phyloP scores from a whole-genome alignment of 306 rosid species.

The Sicyos edulis region DNA sequence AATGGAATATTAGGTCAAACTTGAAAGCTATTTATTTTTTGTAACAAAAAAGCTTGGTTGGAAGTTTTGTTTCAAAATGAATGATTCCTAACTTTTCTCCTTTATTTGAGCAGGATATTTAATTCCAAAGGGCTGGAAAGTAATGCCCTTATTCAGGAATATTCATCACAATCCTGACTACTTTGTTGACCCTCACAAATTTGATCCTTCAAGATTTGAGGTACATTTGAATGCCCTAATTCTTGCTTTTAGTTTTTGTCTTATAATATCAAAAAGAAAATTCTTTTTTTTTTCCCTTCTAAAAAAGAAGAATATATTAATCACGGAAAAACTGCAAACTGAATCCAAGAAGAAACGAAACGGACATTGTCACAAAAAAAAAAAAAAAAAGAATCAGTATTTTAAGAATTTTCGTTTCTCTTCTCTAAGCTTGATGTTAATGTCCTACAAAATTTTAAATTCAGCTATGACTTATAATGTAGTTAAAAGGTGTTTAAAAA shows the following conservation, averaged over 20 bases:
- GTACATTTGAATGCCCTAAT: constrained; percentile 31
- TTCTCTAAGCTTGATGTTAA: not conserved
- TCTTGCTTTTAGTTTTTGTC: not conserved
- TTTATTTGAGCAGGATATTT: constrained; percentile 49
- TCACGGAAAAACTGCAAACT: too few species aligned
- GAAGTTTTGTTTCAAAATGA: not conserved
- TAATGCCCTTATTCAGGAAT: constrained; percentile 88
- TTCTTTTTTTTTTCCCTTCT: not conserved
- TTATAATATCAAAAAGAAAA: not conserved
- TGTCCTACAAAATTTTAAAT: not conserved
- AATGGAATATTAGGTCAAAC: not conserved
- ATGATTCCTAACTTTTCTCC: not conserved
- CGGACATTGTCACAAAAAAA: too few species aligned
- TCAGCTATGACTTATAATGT: not conserved
- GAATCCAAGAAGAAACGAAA: too few species aligned
- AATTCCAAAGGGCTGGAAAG: constrained; percentile 96
- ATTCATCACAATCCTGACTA: constrained; percentile 80
- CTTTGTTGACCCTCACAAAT: constrained; percentile 65
- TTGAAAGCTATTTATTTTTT: not conserved
- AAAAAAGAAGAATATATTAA: too few species aligned
- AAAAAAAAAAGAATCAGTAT: too few species aligned
- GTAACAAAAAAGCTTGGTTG: not conserved
- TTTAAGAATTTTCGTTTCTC: not conserved
- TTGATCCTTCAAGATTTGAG: constrained; percentile 87
- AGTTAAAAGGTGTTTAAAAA: too few species aligned